Evolutionary conservation across 345 rosid genomes (phyloP).

Genomic region (Abelmoschus esculentus): DNA sequence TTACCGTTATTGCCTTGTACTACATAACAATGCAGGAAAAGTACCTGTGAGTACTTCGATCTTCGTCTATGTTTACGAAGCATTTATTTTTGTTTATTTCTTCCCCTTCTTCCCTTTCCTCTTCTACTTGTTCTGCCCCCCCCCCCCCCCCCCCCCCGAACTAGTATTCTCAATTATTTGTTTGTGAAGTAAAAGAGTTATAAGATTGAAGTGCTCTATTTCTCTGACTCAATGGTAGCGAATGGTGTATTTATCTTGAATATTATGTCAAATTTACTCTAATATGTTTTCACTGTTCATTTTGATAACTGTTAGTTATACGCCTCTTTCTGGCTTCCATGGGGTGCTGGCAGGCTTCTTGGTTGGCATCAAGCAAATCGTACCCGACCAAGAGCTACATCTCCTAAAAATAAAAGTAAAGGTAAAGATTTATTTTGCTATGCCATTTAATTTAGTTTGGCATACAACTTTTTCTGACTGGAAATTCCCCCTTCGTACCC

Average conservation of each 20-base stretch:
- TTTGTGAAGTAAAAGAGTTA: too few relatives aligned
- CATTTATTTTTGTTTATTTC: too few relatives aligned
- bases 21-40: constrained; percentile 63
- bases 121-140: too few relatives aligned
- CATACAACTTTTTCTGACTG: constrained; percentile 6
- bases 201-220: too few relatives aligned
- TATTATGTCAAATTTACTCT: background rate
- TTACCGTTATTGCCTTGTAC: constrained; percentile 82
- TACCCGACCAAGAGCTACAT: constrained; percentile 87
- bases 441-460: background rate
- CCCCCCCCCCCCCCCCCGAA: too few relatives aligned
- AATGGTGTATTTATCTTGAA: background rate
- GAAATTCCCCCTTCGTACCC: constrained; percentile 8
- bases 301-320: constrained; percentile 43
- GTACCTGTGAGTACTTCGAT: constrained; percentile 64
- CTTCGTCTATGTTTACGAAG: constrained; percentile 1
- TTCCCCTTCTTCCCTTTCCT: too few relatives aligned
- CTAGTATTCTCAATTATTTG: too few relatives aligned
- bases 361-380: constrained; percentile 92
- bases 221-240: too few relatives aligned
- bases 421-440: constrained; percentile 30
- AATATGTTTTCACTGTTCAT: background rate
- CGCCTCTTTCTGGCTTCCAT: constrained; percentile 92
- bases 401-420: constrained; percentile 74
- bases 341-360: constrained; percentile 84